These are phyloP conservation scores for Parachlorella kessleri DNA, from an alignment of 139 green algal genomes.

Conservation along the genomic window DNA sequence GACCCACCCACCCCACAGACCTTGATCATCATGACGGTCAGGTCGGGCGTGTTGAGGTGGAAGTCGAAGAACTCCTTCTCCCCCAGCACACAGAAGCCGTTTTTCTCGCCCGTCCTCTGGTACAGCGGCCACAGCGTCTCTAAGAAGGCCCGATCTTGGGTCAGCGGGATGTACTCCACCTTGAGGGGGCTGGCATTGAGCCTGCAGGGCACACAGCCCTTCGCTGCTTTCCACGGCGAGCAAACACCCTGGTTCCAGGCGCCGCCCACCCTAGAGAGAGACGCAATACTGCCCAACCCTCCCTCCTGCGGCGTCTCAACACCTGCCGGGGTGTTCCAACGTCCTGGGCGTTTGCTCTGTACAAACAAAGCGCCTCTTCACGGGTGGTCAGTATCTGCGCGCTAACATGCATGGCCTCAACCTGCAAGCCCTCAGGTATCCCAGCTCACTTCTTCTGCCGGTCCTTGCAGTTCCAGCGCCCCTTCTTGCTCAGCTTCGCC, in stretches of 20 bases:
- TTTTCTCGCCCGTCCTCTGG: slow-evolving; percentile 33
- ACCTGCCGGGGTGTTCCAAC: too few species aligned
- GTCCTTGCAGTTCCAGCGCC: slow-evolving; percentile 49
- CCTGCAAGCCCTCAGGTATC: too few species aligned
- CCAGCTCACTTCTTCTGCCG: slow-evolving; percentile 45
- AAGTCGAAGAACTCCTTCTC: slow-evolving; percentile 46
- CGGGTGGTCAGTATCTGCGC: too few species aligned
- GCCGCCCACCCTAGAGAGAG: neutral
- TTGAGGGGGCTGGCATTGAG: neutral
- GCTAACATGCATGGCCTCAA: too few species aligned
- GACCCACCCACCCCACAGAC: neutral
- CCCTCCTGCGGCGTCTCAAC: too few species aligned
- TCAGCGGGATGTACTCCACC: slow-evolving; percentile 27
- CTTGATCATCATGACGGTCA: slow-evolving; percentile 28
- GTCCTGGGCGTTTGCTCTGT: too few species aligned
- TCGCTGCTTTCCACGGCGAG: too few species aligned
- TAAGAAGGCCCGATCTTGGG: slow-evolving; percentile 24
- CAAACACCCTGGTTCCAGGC: neutral
- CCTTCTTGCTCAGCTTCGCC: slow-evolving; percentile 38
- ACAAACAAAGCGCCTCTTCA: too few species aligned
- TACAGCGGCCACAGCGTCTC: slow-evolving; percentile 42
- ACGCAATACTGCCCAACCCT: neutral
- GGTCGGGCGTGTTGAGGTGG: slow-evolving; percentile 29
- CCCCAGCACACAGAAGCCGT: slow-evolving; percentile 43
- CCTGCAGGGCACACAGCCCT: slow-evolving; percentile 2